Evolutionary conservation across 2,329 filamentous ascomycete genomes (phyloP).

Genomic region (Pseudopithomyces chartarum): DNA sequence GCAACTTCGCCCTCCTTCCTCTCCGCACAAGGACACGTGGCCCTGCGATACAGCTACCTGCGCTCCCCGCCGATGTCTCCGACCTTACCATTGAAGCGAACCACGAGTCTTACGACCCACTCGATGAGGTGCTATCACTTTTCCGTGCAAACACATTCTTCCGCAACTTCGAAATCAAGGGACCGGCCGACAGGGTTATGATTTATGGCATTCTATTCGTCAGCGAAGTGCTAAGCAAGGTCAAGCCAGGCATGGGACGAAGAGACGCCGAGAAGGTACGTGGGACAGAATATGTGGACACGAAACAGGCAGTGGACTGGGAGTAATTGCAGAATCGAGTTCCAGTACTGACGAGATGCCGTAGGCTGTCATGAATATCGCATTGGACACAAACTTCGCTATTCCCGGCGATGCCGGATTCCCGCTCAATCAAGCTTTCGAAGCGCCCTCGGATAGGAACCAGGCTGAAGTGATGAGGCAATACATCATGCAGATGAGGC

Average conservation of each 20-base stretch:
- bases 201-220: constrained; percentile 97
- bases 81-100: constrained; percentile 72
- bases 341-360: background rate
- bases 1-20: constrained; percentile 93
- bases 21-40: constrained; percentile 94
- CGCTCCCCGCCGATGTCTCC: constrained; percentile 60
- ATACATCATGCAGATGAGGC: constrained; percentile 90
- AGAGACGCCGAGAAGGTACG: constrained; percentile 69
- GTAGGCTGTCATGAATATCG: constrained; percentile 82
- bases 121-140: constrained; percentile 89
- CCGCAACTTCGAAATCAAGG: constrained; percentile 99
- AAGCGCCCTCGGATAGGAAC: constrained; percentile 82
- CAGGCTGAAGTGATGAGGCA: constrained; percentile 87
- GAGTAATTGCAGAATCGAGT: background rate
- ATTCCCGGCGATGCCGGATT: constrained; percentile 93
- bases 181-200: constrained; percentile 88
- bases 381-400: constrained; percentile 91
- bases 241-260: constrained; percentile 72
- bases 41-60: constrained; percentile 84
- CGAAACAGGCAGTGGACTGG: constrained; percentile 40
- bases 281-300: constrained; percentile 41
- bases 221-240: constrained; percentile 86
- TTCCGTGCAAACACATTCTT: constrained; percentile 99
- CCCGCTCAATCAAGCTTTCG: constrained; percentile 95
- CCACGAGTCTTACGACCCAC: constrained; percentile 90